Evolutionary conservation across 192 early-diverging fungal species (phyloP).

Genomic region (Gaertneriomyces semiglobifer): DNA sequence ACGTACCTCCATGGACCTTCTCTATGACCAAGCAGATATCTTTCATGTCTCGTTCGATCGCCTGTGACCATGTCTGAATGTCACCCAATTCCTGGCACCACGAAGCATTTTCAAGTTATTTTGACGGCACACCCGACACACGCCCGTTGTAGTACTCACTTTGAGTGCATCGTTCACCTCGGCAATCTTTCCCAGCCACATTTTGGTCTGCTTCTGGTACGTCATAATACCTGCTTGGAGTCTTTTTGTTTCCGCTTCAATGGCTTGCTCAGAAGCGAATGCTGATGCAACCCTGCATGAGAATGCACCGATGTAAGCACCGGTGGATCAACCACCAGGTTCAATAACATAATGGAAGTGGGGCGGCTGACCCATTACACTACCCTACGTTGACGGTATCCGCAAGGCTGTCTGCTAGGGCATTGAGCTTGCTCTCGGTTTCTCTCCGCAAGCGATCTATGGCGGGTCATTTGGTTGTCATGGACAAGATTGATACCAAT

Average conservation of each 20-base stretch:
- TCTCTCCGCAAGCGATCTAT: slow-evolving; percentile 61
- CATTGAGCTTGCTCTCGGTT: slow-evolving; percentile 43
- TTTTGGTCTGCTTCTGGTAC: slow-evolving; percentile 62
- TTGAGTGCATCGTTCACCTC: slow-evolving; percentile 76
- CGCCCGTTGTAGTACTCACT: slow-evolving; percentile 36
- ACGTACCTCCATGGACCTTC: background rate
- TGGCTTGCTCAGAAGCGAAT: slow-evolving; percentile 60
- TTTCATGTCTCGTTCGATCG: slow-evolving; percentile 80
- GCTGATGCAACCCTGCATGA: slow-evolving; percentile 49
- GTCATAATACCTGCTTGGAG: slow-evolving; percentile 47
- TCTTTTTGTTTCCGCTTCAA: slow-evolving; percentile 59
- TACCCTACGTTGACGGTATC: slow-evolving; percentile 50
- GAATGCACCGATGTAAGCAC: background rate
- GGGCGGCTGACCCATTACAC: background rate
- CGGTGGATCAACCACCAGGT: background rate
- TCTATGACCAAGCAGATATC: slow-evolving; percentile 43
- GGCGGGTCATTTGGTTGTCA: background rate
- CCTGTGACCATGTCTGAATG: slow-evolving; percentile 79
- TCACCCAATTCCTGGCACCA: slow-evolving; percentile 75
- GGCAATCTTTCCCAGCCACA: slow-evolving; percentile 75
- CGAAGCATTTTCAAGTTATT: background rate
- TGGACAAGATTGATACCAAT: background rate
- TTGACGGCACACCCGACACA: background rate
- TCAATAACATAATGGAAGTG: background rate
- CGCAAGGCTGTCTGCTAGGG: slow-evolving; percentile 57